Percentiles rank a stretch among this genome's conserved stretches.
Conservation (phyloP, 2,329 filamentous ascomycete genomes). For the Trichoderma semiorbis region DNA sequence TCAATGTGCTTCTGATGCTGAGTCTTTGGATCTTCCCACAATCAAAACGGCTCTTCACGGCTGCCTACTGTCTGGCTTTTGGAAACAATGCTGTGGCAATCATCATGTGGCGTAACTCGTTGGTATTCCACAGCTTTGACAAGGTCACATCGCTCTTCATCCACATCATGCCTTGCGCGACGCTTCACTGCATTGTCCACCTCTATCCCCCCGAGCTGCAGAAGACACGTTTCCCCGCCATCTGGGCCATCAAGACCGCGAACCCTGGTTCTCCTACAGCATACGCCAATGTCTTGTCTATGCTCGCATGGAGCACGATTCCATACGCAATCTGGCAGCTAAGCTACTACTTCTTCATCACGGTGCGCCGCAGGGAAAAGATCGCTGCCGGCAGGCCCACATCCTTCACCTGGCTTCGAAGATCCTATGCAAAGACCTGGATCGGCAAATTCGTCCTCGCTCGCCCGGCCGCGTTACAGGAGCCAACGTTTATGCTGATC, state of each 20-base stretch:
- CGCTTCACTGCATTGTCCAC: constrained; percentile 89
- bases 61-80: constrained; percentile 86
- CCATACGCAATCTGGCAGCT: constrained; percentile 94
- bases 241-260: constrained; percentile 73
- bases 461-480: constrained; percentile 73
- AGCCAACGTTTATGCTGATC: constrained; percentile 91
- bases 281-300: constrained; percentile 71
- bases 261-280: constrained; percentile 70
- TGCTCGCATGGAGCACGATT: constrained; percentile 92
- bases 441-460: constrained; percentile 81
- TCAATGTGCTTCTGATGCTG: constrained; percentile 80
- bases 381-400: constrained; percentile 94
- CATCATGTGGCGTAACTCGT: constrained; percentile 97
- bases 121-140: constrained; percentile 98
- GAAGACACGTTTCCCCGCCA: constrained; percentile 71
- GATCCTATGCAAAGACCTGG: constrained; percentile 84
- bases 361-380: constrained; percentile 88
- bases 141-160: constrained; percentile 99
- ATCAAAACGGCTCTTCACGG: constrained; percentile 88
- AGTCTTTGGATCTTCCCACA: constrained; percentile 87
- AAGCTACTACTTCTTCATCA: constrained; percentile 90
- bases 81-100: constrained; percentile 98
- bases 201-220: constrained; percentile 66
- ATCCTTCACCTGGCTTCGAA: constrained; percentile 94
- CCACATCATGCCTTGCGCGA: constrained; percentile 96